Evolutionary conservation across 2,329 filamentous ascomycete species (phyloP), one percentile per base, ranked within the genome.

Genomic region (Orbilia blumenaviensis): DNA sequence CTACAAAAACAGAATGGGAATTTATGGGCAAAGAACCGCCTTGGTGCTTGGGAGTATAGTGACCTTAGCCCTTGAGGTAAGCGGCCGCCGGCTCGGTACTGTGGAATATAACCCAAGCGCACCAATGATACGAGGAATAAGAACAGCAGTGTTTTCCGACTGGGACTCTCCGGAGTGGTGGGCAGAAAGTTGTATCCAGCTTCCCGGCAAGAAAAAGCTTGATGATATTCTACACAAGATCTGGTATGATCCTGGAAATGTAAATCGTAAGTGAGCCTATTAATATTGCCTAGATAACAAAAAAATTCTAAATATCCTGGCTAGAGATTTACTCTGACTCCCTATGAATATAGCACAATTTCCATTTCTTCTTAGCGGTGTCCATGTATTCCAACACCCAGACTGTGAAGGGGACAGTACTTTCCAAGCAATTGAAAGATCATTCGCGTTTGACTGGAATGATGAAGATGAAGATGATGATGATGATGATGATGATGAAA

Each of bases 251-350:
- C 48, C 66, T 10, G 32, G 18, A 2, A 29, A 63, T 38, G 29
- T 52, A 36, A 69, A 69, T 34, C 66, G 66, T 69, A 56, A 44
- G 66, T 69, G 1, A 18, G n/a, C n/a, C n/a, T 21, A 41, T 41
- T 41, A 54, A 7, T 29, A 42, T 42, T 10, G n/a, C n/a, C n/a
- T n/a, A n/a, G n/a, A n/a, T n/a, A n/a, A n/a, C n/a, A n/a, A n/a
- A n/a, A n/a, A n/a, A n/a, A n/a, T n/a, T n/a, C n/a, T n/a, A n/a
- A n/a, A n/a, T n/a, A n/a, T n/a, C n/a, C n/a, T n/a, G n/a, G n/a
- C n/a, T n/a, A n/a, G n/a, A n/a, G n/a, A n/a, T n/a, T n/a, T n/a
- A n/a, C n/a, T n/a, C n/a, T n/a, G n/a, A n/a, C n/a, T n/a, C n/a
- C n/a, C n/a, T n/a, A n/a, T 41, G 6, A 8, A 3, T 5, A 18